Evolutionary conservation across 495 filamentous ascomycete genomes (phyloP), one percentile per base, ranked within the genome.

Genomic region (Penicillium cataractarum): DNA sequence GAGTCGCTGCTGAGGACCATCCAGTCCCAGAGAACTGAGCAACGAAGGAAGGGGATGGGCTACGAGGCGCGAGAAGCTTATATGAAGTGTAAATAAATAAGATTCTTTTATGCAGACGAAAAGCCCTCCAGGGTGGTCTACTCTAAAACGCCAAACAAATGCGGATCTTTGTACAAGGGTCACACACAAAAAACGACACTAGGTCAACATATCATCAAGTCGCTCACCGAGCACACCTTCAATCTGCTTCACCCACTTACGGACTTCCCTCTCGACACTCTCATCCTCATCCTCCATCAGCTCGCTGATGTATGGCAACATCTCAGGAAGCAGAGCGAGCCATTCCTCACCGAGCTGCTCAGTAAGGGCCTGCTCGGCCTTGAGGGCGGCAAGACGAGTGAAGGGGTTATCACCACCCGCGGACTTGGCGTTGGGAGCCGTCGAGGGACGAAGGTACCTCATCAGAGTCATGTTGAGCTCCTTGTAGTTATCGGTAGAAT

Each of bases 241-340:
- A 67, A 99, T 93, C 74, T 82, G 84, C 75, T 88, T 86, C 62
- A 97, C 91, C 92, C 94, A 95, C 58, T 86, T 83, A 70, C 90
- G 81, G 9, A 91, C 91, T 79, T 97, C 94, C 65, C 87, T 79
- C 81, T 97, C 95, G 40, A 99, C 93, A 26, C 74, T 80, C 76
- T 97, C 94, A 64, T 97, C 92, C 64, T 97, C 95, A 74, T 99
- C 95, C 74, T 99, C 96, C 80, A 95, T 90, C 63, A 96, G 69
- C 76, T 99, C 95, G 62, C 90, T 93, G 54, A 99, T 95, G 57
- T 91, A 90, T 33, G 95, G 95, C 65, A 98, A 78, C 87, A 97
- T 97, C 83, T 99, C 94, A 0, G 93, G 91, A 72, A 98, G 75
- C 73, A 93, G 80, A 2, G 86, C 83, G 61, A 98, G 75, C 96